Evolutionary conservation across 2,329 filamentous ascomycete genomes (phyloP), one percentile per base, ranked within the genome.

Genomic region (Penicillium italicum): DNA sequence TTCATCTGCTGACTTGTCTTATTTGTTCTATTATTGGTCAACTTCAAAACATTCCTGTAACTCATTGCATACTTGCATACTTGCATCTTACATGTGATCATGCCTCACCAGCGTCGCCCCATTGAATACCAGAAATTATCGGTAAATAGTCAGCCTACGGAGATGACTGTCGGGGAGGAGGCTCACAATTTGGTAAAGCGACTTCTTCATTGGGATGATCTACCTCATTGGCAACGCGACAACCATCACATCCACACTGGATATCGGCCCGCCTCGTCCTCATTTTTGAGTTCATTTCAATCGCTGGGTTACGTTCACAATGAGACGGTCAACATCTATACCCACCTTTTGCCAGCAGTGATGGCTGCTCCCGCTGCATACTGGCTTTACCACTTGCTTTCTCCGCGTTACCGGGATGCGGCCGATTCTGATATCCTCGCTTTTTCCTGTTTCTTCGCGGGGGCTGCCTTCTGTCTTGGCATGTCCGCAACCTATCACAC

Each of bases 401-500:
- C 78, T 12, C 83, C 87, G 36, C 83, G 89, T 9, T 93, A 92
- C 67, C 79, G 78, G 9, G 77, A 80, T 3, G 88, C 89, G 7
- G 79, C 78, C 9, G 57, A 68, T 9, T 75, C 81, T 3, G 91
- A 96, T 70, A 78, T 90, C n/a, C 60, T 85, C 34, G 89, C 85
- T 30, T 91, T 96, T 70, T 76, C 78, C 1, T 91, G 86, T 74
- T 96, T 94, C 79, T 91, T 96, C 66, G 77, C 78, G 24, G 90
- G 91, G 42, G 89, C 88, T 1, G 80, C 85, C 28, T 67, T 84
- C 33, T 93, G 90, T 66, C 77, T 94, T 50, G 87, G 88, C 22
- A 90, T 92, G 86, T 91, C 88, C 64, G 88, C 91, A 5, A 89
- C 87, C 3, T 99, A 86, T 70, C 94, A 99, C 71, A 83, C 89